Evolutionary conservation across 169 alveolate species (phyloP), one percentile per base, ranked within the genome.

Genomic region (Perkinsus marinus): DNA sequence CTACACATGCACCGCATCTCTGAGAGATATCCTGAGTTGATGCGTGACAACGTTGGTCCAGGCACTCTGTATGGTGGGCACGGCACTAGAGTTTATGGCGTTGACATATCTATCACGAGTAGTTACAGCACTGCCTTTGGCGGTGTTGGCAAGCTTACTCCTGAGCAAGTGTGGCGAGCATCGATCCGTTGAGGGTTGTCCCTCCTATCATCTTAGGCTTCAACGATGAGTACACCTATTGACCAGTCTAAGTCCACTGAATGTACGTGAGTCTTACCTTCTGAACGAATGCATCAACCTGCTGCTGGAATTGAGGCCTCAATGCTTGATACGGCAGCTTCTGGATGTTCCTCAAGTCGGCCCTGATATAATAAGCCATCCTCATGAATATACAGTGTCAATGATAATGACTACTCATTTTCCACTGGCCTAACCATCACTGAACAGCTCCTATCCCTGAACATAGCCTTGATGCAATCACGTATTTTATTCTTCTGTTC

Each of bases 51-150:
- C 90, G 34, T 93, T 39, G 34, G 91, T 92, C 98, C 98, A 96
- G 13, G 97, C 96, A 91, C 93, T 94, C 92, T 96, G 96, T 34
- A 96, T 96, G 89, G 94, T 95, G 19, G 98, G 97, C 2, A 96
- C 97, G 39, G 94, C 95, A 39, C 97, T 97, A 26, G 93, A 92
- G 90, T 95, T 96, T 34, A 96, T 95, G 19, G 98, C 95, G 36
- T 91, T 90, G 30, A 96, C 94, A 92, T 96, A 96, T 26, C 94
- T 92, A 68, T 92, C 91, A 17, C 93, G 41, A 37, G 22, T 26
- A n/a, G n/a, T n/a, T n/a, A n/a, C n/a, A 7, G 7, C 79, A 16
- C 34, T 57, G 26, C 9, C 79, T 26, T 16, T 2, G 5, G 3
- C 79, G 36, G 9, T 57, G 79, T 57, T 6, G 34, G 3, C 79